Percentiles rank a stretch among this genome's conserved stretches.
Evolutionary conservation across 257 asterid genomes (phyloP).

Genomic region (Mentha longifolia): DNA sequence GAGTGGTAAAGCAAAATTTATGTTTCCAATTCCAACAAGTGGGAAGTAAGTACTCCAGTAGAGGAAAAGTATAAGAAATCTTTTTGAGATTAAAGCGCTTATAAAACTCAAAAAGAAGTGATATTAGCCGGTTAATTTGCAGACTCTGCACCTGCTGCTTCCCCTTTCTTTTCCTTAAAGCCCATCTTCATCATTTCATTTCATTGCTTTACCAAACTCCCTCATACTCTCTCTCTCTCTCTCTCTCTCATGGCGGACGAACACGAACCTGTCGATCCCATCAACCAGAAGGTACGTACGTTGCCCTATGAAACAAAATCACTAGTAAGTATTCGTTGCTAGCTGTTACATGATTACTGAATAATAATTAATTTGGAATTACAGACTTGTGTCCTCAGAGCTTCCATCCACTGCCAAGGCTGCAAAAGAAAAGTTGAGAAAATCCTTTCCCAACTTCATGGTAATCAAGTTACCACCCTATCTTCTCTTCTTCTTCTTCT

Average conservation of each 20-base stretch:
- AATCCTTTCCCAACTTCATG: slow-evolving; percentile 53
- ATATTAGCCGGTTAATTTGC: too few relatives aligned
- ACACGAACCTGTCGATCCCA: slow-evolving; percentile 35
- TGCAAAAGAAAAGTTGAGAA: slow-evolving; percentile 73
- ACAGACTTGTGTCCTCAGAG: slow-evolving; percentile 61
- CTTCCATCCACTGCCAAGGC: slow-evolving; percentile 79
- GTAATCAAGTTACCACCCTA: slow-evolving; percentile 29
- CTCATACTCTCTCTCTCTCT: too few relatives aligned
- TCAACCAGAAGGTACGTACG: slow-evolving; percentile 43
- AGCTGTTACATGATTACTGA: not conserved
- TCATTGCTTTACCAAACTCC: slow-evolving; percentile 25
- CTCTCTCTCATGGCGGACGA: slow-evolving; percentile 55
- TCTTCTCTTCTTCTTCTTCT: not conserved
- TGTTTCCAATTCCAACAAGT: too few relatives aligned
- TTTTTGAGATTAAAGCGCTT: too few relatives aligned
- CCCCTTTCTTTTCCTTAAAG: slow-evolving; percentile 39
- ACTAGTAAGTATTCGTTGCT: not conserved
- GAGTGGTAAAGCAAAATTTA: too few relatives aligned
- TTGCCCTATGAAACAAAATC: not conserved
- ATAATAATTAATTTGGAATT: not conserved
- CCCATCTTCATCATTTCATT: slow-evolving; percentile 25
- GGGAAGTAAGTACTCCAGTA: too few relatives aligned
- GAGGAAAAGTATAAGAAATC: too few relatives aligned
- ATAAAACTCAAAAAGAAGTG: too few relatives aligned
- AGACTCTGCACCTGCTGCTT: too few relatives aligned